A percentile compares a stretch with the other conserved stretches of the same genome.
Evolutionary conservation across 2,329 filamentous ascomycete species (phyloP).

Genomic region (Colletotrichum liaoningense): DNA sequence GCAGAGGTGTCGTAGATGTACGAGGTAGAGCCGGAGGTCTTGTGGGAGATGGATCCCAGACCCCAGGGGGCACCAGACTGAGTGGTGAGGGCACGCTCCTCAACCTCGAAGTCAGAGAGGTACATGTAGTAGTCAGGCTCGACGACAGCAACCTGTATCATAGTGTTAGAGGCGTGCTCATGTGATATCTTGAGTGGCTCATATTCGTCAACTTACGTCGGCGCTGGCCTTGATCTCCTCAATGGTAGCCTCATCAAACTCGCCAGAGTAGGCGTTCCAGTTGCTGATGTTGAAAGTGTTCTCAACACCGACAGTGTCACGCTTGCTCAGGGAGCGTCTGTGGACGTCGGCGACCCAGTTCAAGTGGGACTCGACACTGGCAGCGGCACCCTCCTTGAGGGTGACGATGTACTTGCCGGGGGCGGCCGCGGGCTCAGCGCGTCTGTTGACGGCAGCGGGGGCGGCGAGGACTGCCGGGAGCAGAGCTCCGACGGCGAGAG

Average conservation of each 20-base stretch:
- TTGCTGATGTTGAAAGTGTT: conserved; percentile 41
- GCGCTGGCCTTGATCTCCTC: conserved; percentile 51
- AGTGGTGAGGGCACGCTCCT: conserved; percentile 39
- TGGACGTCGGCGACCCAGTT: conserved; percentile 45
- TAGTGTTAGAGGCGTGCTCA: background rate
- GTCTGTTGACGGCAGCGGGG: conserved; percentile 39
- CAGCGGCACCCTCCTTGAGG: conserved; percentile 49
- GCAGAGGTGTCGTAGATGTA: conserved; percentile 56
- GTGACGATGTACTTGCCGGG: conserved; percentile 59
- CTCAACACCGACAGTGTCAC: conserved; percentile 38
- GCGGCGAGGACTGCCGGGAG: conserved; percentile 42
- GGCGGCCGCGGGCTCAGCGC: conserved; percentile 45
- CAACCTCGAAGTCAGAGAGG: conserved; percentile 29
- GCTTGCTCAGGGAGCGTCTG: conserved; percentile 44
- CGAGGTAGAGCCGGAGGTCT: conserved; percentile 44
- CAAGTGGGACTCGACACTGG: conserved; percentile 42
- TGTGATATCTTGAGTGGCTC: fast-evolving
- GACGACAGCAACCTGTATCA: conserved; percentile 46
- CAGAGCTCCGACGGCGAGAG: conserved; percentile 46
- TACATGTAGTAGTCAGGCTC: conserved; percentile 44
- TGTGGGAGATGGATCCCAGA: conserved; percentile 57
- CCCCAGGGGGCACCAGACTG: conserved; percentile 56
- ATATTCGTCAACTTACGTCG: conserved; percentile 47
- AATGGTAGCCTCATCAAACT: conserved; percentile 55
- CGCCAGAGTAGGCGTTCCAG: conserved; percentile 56